These are phyloP conservation scores for Trametes coccinea DNA, from an alignment of 768 basidiomycete species.

Conservation along the genomic window DNA sequence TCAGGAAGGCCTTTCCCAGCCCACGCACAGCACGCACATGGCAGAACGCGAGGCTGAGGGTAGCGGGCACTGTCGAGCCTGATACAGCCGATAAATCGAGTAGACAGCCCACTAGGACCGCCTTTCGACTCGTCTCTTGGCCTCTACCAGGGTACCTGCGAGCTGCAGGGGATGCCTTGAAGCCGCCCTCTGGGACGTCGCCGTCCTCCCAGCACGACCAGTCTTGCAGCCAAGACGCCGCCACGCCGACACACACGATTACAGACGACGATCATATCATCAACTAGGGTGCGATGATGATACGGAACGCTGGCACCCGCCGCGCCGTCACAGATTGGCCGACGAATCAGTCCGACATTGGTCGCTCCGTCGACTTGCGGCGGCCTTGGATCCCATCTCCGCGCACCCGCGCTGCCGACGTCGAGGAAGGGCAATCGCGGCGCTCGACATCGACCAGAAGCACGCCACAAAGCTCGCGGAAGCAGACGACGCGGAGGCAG, in stretches of 20 bases:
- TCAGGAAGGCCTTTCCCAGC: constrained; percentile 7
- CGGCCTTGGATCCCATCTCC: constrained; percentile 26
- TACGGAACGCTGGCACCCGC: neutral
- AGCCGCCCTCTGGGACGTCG: neutral
- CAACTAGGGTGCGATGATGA: no score
- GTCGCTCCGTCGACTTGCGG: constrained; percentile 20
- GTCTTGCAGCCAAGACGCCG: no score
- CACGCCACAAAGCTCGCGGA: neutral
- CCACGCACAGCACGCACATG: constrained; percentile 4
- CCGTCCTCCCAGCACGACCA: neutral
- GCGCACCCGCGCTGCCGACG: neutral
- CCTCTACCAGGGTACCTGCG: neutral
- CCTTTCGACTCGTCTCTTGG: neutral
- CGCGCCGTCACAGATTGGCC: constrained; percentile 11
- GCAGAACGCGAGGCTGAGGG: constrained; percentile 1
- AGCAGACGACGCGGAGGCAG: constrained; percentile 7
- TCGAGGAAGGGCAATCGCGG: neutral
- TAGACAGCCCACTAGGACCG: neutral
- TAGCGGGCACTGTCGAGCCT: neutral
- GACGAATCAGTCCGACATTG: constrained; percentile 11
- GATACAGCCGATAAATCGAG: constrained; percentile 12
- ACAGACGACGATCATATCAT: neutral
- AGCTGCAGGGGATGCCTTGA: neutral
- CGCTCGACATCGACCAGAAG: constrained; percentile 10
- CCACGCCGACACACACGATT: neutral